A percentile compares a stretch with the other conserved stretches of the same genome.
These are phyloP conservation scores for Solanum aculeatissimum DNA, from an alignment of 305 asterid species.

Conservation along the genomic window DNA sequence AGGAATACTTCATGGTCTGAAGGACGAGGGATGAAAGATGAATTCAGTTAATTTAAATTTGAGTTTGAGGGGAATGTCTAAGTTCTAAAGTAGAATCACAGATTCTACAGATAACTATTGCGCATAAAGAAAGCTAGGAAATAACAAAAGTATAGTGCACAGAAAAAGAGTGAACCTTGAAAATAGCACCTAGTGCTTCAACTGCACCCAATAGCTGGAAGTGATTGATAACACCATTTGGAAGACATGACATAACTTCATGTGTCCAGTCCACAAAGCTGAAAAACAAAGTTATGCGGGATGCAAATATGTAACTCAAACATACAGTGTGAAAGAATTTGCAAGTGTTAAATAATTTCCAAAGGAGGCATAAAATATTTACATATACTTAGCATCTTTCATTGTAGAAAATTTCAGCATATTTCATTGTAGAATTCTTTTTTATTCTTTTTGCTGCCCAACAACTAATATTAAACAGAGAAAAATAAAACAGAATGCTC, in stretches of 20 bases:
- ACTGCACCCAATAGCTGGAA: conserved; percentile 71
- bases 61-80: background rate
- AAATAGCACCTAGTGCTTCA: conserved; percentile 81
- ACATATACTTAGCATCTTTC: background rate
- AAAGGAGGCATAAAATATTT: background rate
- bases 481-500: background rate
- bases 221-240: conserved; percentile 54
- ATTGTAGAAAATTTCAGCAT: background rate
- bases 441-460: background rate
- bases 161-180: conserved; percentile 38
- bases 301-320: conserved; percentile 9
- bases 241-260: conserved; percentile 41
- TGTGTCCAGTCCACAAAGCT: conserved; percentile 86
- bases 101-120: background rate
- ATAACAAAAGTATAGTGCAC: background rate
- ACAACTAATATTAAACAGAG: background rate
- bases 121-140: background rate
- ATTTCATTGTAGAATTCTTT: background rate
- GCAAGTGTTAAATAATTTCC: background rate
- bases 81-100: background rate
- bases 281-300: conserved; percentile 25
- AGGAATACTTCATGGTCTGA: background rate
- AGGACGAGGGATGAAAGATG: background rate
- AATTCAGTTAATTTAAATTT: background rate
- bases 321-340: background rate